Percentiles rank a stretch among this genome's conserved stretches.
These are phyloP conservation scores for Geotrichum ghanense DNA, from an alignment of 805 yeast genomes.

Conservation along the genomic window DNA sequence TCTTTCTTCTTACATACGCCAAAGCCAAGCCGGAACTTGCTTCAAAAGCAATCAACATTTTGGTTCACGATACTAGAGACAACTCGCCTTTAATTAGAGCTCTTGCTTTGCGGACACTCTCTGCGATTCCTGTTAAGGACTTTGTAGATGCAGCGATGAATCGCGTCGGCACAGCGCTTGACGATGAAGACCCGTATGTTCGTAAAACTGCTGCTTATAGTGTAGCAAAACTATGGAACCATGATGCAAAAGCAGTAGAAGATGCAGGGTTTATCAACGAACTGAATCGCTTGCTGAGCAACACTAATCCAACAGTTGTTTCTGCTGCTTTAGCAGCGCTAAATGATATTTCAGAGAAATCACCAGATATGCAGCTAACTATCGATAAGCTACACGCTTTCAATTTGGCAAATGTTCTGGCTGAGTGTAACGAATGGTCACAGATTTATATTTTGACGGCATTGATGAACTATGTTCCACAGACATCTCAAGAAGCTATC, in stretches of 20 bases:
- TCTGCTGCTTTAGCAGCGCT: conserved; percentile 64
- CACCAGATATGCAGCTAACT: conserved; percentile 37
- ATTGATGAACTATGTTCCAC: conserved; percentile 60
- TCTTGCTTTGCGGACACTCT: conserved; percentile 52
- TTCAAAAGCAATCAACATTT: conserved; percentile 40
- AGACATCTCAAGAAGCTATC: conserved; percentile 51
- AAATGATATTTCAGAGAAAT: conserved; percentile 48
- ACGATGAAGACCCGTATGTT: conserved; percentile 45
- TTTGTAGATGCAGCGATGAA: conserved; percentile 37
- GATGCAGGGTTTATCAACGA: conserved; percentile 33
- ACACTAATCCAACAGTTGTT: conserved; percentile 48
- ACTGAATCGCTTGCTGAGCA: conserved; percentile 44
- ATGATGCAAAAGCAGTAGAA: conserved; percentile 37
- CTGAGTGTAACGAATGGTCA: conserved; percentile 51
- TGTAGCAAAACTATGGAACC: conserved; percentile 54
- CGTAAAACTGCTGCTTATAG: conserved; percentile 61
- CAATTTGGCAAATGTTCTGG: conserved; percentile 30
- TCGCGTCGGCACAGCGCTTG: conserved; percentile 28
- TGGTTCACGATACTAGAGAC: conserved; percentile 42
- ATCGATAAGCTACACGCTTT: conserved; percentile 40
- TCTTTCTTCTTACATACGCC: conserved; percentile 53
- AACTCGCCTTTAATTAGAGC: conserved; percentile 40
- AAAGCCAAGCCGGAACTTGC: conserved; percentile 46
- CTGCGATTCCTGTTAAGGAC: conserved; percentile 45
- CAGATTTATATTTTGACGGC: conserved; percentile 58